Conservation (phyloP, 495 filamentous ascomycete species). For the Tuber magnatum region DNA sequence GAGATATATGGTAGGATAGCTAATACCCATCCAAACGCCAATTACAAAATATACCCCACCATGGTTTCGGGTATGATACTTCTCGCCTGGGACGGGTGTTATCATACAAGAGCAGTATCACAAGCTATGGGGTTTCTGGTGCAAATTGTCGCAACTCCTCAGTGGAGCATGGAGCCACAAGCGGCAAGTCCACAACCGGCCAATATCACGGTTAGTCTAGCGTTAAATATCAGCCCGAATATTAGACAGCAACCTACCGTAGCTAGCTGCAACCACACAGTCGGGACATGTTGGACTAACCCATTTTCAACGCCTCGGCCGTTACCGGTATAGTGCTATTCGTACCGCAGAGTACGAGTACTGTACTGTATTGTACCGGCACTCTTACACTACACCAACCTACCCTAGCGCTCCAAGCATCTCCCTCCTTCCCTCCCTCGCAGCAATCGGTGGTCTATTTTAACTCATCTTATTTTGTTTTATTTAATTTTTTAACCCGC, state of each 20-base stretch:
- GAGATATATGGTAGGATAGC: too few species aligned
- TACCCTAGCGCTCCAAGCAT: not conserved
- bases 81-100: too few species aligned
- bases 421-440: not conserved
- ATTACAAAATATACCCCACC: too few species aligned
- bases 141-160: not conserved
- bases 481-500: not conserved
- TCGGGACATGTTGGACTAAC: not conserved
- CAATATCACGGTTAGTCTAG: not conserved
- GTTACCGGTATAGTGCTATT: not conserved
- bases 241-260: not conserved
- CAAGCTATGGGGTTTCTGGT: not conserved
- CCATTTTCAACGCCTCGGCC: not conserved
- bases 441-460: not conserved
- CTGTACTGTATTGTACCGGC: not conserved
- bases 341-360: too few species aligned
- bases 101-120: too few species aligned
- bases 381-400: not conserved
- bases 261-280: not conserved
- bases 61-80: too few species aligned
- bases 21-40: too few species aligned
- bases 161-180: not conserved
- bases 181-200: not conserved
- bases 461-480: too few species aligned
- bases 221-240: not conserved